A percentile compares a stretch with the other conserved stretches of the same genome.
These are phyloP conservation scores for Boehmeria nivea DNA, from an alignment of 306 rosid genomes.

Conservation along the genomic window DNA sequence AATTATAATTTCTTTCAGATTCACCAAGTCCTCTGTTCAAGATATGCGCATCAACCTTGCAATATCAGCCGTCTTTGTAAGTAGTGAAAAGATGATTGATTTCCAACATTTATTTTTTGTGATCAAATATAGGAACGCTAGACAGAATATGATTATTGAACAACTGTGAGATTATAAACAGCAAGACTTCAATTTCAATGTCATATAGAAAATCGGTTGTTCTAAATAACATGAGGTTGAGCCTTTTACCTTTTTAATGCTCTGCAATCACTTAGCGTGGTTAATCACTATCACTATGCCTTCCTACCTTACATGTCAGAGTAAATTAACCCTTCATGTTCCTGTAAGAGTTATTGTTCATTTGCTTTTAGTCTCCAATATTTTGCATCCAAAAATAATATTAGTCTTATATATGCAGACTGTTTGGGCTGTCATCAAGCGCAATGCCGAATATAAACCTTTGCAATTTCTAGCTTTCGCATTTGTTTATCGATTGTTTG, in stretches of 20 bases:
- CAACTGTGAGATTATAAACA: not conserved
- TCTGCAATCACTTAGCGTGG: no score
- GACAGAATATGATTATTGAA: not conserved
- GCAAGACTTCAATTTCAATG: no score
- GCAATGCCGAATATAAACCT: slow-evolving; percentile 80
- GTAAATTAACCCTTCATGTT: not conserved
- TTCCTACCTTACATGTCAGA: no score
- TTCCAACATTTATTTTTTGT: slow-evolving; percentile 1
- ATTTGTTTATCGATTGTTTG: slow-evolving; percentile 90
- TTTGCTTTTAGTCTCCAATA: no score
- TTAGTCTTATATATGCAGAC: slow-evolving; percentile 59
- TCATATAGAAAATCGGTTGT: no score
- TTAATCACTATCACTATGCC: no score
- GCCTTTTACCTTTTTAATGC: no score
- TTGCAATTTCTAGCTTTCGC: slow-evolving; percentile 85
- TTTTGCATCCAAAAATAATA: no score
- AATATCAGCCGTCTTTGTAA: slow-evolving; percentile 83
- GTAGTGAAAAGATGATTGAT: slow-evolving; percentile 31
- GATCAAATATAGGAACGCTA: not conserved
- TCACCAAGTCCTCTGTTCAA: slow-evolving; percentile 65
- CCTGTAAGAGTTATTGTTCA: no score
- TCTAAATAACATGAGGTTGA: no score
- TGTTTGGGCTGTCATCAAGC: slow-evolving; percentile 66
- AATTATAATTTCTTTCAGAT: slow-evolving; percentile 52
- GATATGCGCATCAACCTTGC: slow-evolving; percentile 82